Evolutionary conservation across 2,329 filamentous ascomycete genomes (phyloP).

Genomic region (Calonectria leucothoes): DNA sequence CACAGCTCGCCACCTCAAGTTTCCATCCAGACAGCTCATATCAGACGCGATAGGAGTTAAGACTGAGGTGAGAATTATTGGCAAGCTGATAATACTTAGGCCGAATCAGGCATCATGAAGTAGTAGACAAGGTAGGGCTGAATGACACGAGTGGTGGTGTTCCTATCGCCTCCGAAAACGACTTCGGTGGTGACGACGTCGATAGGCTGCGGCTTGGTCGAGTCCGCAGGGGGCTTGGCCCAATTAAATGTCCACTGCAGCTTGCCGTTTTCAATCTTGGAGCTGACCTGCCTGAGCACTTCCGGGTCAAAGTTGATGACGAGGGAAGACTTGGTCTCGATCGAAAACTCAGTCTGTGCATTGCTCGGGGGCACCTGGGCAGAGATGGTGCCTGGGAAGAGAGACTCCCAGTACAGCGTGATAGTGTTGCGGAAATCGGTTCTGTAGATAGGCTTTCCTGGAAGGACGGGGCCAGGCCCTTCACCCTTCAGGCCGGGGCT

Average conservation of each 20-base stretch:
- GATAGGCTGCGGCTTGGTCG: background rate
- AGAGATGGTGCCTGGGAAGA: background rate
- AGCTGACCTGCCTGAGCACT: background rate
- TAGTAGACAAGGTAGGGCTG: background rate
- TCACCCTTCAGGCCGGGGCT: too few relatives aligned
- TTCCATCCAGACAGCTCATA: background rate
- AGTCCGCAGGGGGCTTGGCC: background rate
- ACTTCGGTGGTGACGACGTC: background rate
- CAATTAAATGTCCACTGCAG: background rate
- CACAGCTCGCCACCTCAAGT: background rate
- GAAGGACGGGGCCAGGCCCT: background rate
- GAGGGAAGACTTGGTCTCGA: background rate
- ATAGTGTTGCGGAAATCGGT: background rate
- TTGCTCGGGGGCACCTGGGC: background rate
- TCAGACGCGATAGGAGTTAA: background rate
- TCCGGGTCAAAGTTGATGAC: background rate
- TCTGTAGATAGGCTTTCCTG: background rate
- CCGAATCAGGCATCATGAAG: background rate
- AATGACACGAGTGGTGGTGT: background rate
- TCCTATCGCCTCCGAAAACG: background rate
- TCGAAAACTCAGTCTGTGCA: background rate
- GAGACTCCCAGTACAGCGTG: background rate
- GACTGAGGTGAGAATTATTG: background rate
- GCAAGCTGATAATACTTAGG: background rate
- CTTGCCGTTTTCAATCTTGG: background rate